A percentile compares a stretch with the other conserved stretches of the same genome.
Evolutionary conservation across 176 grass and related monocot genomes (phyloP).

Genomic region (Saccharum officinarum): DNA sequence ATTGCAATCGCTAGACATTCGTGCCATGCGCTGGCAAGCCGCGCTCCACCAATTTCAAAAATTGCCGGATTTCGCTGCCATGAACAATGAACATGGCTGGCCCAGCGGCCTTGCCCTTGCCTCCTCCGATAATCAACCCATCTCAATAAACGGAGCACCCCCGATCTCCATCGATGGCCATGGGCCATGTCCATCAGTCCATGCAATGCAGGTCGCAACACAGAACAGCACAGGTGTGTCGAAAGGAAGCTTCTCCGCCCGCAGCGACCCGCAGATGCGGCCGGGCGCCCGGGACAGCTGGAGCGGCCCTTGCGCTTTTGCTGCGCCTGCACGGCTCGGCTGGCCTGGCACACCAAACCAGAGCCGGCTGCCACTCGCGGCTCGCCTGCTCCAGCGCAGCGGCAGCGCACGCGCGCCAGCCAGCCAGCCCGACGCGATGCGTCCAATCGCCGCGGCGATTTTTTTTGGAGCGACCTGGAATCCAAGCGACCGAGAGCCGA

Average conservation of each 20-base stretch:
- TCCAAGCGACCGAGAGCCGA: neutral
- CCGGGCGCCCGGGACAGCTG: constrained; percentile 5
- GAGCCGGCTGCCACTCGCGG: no score
- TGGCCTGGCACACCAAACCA: neutral
- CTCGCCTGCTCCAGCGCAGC: neutral
- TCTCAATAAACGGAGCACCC: neutral
- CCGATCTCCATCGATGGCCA: neutral
- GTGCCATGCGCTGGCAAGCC: neutral
- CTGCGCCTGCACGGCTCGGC: neutral
- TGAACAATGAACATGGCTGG: neutral
- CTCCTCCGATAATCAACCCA: neutral
- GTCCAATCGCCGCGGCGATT: neutral
- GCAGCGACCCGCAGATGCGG: neutral
- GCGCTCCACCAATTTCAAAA: neutral
- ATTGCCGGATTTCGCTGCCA: neutral
- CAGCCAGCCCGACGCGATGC: neutral
- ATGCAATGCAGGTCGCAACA: no score
- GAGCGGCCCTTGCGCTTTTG: neutral
- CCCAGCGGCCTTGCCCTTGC: neutral
- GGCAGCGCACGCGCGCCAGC: neutral
- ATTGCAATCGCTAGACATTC: neutral
- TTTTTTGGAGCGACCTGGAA: constrained; percentile 22
- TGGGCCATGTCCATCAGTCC: neutral
- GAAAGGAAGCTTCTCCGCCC: constrained; percentile 8
- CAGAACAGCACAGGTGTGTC: neutral